Evolutionary conservation across 257 asterid species (phyloP), one percentile per base, ranked within the genome.

Genomic region (Petunia secreta): DNA sequence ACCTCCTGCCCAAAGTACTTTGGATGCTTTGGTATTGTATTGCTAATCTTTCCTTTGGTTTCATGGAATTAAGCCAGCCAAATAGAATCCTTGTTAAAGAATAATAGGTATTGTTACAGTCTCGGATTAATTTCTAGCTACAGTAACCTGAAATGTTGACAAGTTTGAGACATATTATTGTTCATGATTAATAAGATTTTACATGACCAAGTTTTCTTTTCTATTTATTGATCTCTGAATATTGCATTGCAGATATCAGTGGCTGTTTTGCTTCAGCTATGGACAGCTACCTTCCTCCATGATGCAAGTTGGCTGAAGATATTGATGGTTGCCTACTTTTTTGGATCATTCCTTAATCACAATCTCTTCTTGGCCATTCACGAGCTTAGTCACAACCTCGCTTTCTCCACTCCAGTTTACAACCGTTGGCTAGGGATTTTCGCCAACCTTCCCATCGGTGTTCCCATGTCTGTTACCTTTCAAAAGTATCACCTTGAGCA

Each of bases 401-500:
- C 98, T 87, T 94, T 94, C 86, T 87, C 92, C n/a, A 91, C 90
- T 37, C 98, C 98, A 0, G 85, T 84, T 64, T 88, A 91, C 88
- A 94, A 94, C 87, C 90, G 95, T 2, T 91, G 97, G 95, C 92
- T 94, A 10, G 98, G 98, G 54, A 93, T 94, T 53, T 89, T 91
- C 0, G 97, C 98, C 5, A 93, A 94, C 93, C 98, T 94, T 8
- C 98, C 98, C 75, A 87, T 94, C 2, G 98, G 98, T 2, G 93
- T 94, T 9, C 98, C 98, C 11, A 93, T 94, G 98, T 94, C 98
- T 14, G 91, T 94, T 60, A 94, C 98, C 63, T 94, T 94, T 89
- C 98, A 94, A 84, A 94, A 93, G 84, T 94, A 94, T 57, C 98
- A 94, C 55, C 98, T 94, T 38, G 98, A 94, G 90, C 98, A 94